A percentile compares a stretch with the other conserved stretches of the same genome.
phyloP scores from a whole-genome alignment of 1,139 yeast genomes.

The Nakaseomyces kungkrabaensis region DNA sequence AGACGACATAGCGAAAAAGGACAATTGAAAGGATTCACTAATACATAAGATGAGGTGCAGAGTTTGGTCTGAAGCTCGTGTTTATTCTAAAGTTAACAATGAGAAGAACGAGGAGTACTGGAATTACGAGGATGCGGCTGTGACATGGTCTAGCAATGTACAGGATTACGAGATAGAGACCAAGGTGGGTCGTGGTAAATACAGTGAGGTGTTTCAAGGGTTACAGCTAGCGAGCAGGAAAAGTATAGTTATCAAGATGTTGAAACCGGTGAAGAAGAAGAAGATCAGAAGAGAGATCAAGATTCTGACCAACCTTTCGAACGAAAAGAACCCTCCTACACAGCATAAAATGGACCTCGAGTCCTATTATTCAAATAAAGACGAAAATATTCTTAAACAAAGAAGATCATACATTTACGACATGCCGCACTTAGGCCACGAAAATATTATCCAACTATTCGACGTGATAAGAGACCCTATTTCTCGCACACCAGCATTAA shows the following conservation, averaged over 20 bases:
- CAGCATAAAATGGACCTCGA: conserved; percentile 18
- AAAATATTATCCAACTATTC: conserved; percentile 63
- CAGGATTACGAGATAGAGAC: conserved; percentile 76
- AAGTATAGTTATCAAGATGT: conserved; percentile 77
- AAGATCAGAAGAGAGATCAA: conserved; percentile 93
- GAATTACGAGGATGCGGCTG: conserved; percentile 73
- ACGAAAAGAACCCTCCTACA: conserved; percentile 25
- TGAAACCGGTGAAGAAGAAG: conserved; percentile 94
- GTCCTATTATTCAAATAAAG: conserved; percentile 23
- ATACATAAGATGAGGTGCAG: conserved; percentile 20
- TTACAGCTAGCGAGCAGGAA: conserved; percentile 46
- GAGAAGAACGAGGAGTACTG: conserved; percentile 77
- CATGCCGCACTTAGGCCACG: conserved; percentile 29
- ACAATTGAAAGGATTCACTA: neutral
- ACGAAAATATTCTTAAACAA: conserved; percentile 19
- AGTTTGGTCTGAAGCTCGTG: conserved; percentile 61
- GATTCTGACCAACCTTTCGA: conserved; percentile 68
- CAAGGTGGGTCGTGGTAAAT: conserved; percentile 94
- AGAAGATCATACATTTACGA: conserved; percentile 23
- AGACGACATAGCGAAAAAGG: too few relatives aligned
- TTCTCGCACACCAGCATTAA: conserved; percentile 85
- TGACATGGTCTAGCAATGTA: conserved; percentile 41
- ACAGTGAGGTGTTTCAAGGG: conserved; percentile 91
- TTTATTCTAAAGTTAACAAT: conserved; percentile 78
- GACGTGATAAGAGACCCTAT: conserved; percentile 88